A percentile compares a stretch with the other conserved stretches of the same genome.
phyloP scores from a whole-genome alignment of 441 rosid genomes.

The Viola pubescens region DNA sequence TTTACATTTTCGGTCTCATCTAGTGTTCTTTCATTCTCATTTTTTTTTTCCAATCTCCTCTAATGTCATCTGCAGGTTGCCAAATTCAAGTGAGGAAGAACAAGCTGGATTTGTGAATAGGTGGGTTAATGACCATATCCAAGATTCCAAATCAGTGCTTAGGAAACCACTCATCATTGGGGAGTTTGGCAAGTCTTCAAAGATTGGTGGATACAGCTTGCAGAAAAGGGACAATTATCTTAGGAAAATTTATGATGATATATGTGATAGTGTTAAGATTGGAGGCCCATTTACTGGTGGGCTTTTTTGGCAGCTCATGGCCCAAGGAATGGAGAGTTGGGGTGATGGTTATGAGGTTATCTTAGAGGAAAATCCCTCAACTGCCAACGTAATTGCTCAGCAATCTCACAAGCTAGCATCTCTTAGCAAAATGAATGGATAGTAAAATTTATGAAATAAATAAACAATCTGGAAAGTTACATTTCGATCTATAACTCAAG shows the following conservation, averaged over 20 bases:
- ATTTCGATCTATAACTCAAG: too few species aligned
- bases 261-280: slow-evolving; percentile 30
- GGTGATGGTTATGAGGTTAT: slow-evolving; percentile 51
- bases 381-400: slow-evolving; percentile 41
- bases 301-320: slow-evolving; percentile 56
- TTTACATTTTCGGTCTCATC: neutral
- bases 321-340: slow-evolving; percentile 43
- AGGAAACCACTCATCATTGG: slow-evolving; percentile 42
- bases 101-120: slow-evolving; percentile 12
- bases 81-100: slow-evolving; percentile 12
- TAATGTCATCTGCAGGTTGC: slow-evolving; percentile 14
- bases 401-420: slow-evolving; percentile 46
- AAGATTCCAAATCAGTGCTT: slow-evolving; percentile 38
- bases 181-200: slow-evolving; percentile 53
- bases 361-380: slow-evolving; percentile 43
- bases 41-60: neutral
- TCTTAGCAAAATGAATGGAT: slow-evolving; percentile 1
- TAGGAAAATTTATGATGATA: slow-evolving; percentile 34
- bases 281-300: slow-evolving; percentile 49
- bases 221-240: slow-evolving; percentile 41
- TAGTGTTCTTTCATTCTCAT: neutral
- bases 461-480: too few species aligned
- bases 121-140: slow-evolving; percentile 36
- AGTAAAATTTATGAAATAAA: too few species aligned
- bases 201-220: slow-evolving; percentile 30